phyloP scores from a whole-genome alignment of 179 eudicot species.

The Pouteria campechiana region DNA sequence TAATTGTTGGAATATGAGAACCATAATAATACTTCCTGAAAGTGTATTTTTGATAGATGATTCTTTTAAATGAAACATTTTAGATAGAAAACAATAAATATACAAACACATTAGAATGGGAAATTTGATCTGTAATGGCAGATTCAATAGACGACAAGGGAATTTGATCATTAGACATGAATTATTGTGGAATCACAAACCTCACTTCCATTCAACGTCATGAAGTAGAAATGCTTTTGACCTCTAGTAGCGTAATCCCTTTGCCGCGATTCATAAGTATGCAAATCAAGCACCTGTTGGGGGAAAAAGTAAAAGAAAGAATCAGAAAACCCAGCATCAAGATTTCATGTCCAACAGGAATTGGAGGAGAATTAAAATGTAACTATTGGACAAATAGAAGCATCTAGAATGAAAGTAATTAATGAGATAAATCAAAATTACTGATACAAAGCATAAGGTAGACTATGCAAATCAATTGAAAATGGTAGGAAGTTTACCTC shows the following conservation, averaged over 20 bases:
- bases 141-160: too few species aligned
- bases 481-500: conserved; percentile 56
- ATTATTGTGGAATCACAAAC: conserved; percentile 21
- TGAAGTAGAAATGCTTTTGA: conserved; percentile 95
- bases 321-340: not conserved
- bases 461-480: too few species aligned
- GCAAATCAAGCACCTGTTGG: conserved; percentile 77
- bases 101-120: too few species aligned
- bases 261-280: conserved; percentile 74
- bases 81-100: too few species aligned
- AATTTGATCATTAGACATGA: too few species aligned
- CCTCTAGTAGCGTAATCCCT: conserved; percentile 72
- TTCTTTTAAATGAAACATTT: too few species aligned
- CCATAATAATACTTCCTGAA: too few species aligned
- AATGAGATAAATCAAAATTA: too few species aligned
- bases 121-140: too few species aligned
- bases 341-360: not conserved
- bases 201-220: conserved; percentile 96
- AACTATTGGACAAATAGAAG: not conserved
- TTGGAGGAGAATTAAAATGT: not conserved
- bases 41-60: too few species aligned
- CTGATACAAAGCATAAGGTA: not conserved
- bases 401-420: too few species aligned
- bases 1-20: too few species aligned
- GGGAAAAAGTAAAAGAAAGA: not conserved